phyloP scores from a whole-genome alignment of 495 filamentous ascomycete species.

The Trichoderma asperelloides region DNA sequence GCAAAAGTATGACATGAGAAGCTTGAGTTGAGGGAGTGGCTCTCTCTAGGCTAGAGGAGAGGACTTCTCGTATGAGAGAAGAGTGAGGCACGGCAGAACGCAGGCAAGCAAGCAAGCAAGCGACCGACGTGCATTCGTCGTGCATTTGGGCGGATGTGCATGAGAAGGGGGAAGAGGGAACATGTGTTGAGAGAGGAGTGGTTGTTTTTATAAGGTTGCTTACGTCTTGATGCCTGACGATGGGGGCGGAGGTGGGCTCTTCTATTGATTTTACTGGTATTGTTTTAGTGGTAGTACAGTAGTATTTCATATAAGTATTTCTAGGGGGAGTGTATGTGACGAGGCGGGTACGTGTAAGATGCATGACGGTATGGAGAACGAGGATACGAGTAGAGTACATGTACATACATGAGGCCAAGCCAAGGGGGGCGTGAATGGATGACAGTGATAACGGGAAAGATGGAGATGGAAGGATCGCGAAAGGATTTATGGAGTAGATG shows the following conservation, averaged over 20 bases:
- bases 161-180: background rate
- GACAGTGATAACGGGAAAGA: background rate
- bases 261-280: background rate
- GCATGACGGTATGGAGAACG: background rate
- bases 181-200: constrained; percentile 7
- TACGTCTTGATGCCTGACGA: constrained; percentile 5
- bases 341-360: background rate
- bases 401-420: background rate
- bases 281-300: background rate
- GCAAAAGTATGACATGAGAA: background rate
- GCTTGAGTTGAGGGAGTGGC: background rate
- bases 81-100: background rate
- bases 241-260: background rate
- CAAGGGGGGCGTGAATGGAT: background rate
- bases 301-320: background rate
- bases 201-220: constrained; percentile 5
- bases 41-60: background rate
- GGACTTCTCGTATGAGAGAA: background rate
- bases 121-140: background rate
- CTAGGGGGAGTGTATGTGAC: background rate
- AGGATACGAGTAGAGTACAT: background rate
- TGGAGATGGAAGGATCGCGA: background rate
- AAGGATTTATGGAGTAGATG: background rate
- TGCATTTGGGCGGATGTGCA: constrained; percentile 6
- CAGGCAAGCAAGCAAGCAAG: background rate